phyloP scores from a whole-genome alignment of 768 basidiomycete species.

The Tylopilus plumbeoviolaceoides region DNA sequence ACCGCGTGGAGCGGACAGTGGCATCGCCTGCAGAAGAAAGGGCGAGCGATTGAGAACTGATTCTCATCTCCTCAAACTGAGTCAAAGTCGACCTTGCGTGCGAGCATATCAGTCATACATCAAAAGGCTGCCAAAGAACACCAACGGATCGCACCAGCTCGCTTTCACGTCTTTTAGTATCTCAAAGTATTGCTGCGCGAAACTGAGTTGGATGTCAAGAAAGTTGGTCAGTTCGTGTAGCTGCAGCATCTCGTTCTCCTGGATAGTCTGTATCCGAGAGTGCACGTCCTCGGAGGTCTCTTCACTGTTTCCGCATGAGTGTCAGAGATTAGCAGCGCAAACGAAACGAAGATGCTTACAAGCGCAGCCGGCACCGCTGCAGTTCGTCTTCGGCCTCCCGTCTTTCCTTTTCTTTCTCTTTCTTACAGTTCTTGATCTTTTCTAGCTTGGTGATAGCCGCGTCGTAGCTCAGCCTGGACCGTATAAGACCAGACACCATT shows the following conservation, averaged over 20 bases:
- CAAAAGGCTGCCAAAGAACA: constrained; percentile 1
- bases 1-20: constrained; percentile 34
- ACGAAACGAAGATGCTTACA: constrained; percentile 45
- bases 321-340: neutral
- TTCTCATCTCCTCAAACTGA: constrained; percentile 24
- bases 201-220: constrained; percentile 71
- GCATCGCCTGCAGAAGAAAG: constrained; percentile 20
- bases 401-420: constrained; percentile 73
- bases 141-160: constrained; percentile 66
- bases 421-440: constrained; percentile 66
- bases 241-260: constrained; percentile 73
- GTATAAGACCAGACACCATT: neutral
- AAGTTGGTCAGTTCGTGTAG: constrained; percentile 66
- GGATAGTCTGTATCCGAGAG: constrained; percentile 73
- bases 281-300: constrained; percentile 83
- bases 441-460: constrained; percentile 68
- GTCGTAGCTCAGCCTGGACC: constrained; percentile 66
- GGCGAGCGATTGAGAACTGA: constrained; percentile 14
- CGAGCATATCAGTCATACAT: constrained; percentile 5
- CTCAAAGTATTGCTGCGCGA: constrained; percentile 68
- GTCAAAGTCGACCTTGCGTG: constrained; percentile 27
- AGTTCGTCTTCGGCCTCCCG: constrained; percentile 81
- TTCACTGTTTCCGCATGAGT: constrained; percentile 48
- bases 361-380: constrained; percentile 64
- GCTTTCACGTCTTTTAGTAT: constrained; percentile 65